These are phyloP conservation scores for Parathielavia appendiculata DNA, from an alignment of 495 filamentous ascomycete genomes.

Conservation along the genomic window DNA sequence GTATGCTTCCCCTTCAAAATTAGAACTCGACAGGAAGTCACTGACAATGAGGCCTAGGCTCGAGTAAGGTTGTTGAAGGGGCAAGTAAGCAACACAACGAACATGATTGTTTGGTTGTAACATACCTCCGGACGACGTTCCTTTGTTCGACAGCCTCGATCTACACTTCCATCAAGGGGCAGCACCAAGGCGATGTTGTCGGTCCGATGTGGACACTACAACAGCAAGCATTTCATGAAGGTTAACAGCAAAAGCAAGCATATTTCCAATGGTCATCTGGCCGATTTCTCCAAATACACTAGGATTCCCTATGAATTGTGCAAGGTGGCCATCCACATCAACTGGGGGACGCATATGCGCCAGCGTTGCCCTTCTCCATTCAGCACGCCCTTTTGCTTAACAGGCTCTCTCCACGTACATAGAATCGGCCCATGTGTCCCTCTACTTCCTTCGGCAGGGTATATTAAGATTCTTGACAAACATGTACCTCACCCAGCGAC, in stretches of 20 bases:
- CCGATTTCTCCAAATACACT: not conserved
- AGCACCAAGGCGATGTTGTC: not conserved
- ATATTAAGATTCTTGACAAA: too few relatives aligned
- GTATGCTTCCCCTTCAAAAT: conserved; percentile 44
- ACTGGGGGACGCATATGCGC: not conserved
- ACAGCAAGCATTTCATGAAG: not conserved
- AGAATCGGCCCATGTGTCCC: not conserved
- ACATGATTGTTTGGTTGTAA: too few relatives aligned
- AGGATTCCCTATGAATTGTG: not conserved
- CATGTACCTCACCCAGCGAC: conserved; percentile 9
- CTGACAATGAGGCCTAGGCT: conserved; percentile 15
- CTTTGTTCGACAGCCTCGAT: not conserved
- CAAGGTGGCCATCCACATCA: not conserved
- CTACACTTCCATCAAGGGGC: not conserved
- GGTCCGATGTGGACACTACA: not conserved
- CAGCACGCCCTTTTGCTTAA: not conserved
- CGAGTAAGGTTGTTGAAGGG: conserved; percentile 2
- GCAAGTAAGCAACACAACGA: not conserved
- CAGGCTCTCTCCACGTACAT: too few relatives aligned
- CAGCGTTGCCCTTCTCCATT: not conserved
- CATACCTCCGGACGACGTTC: not conserved
- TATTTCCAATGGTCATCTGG: not conserved
- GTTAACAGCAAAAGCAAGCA: not conserved
- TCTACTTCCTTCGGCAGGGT: not conserved
- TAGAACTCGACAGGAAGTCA: not conserved